A percentile compares a stretch with the other conserved stretches of the same genome.
These are phyloP conservation scores for Kondoa malvinella DNA, from an alignment of 768 basidiomycete genomes.

Conservation along the genomic window DNA sequence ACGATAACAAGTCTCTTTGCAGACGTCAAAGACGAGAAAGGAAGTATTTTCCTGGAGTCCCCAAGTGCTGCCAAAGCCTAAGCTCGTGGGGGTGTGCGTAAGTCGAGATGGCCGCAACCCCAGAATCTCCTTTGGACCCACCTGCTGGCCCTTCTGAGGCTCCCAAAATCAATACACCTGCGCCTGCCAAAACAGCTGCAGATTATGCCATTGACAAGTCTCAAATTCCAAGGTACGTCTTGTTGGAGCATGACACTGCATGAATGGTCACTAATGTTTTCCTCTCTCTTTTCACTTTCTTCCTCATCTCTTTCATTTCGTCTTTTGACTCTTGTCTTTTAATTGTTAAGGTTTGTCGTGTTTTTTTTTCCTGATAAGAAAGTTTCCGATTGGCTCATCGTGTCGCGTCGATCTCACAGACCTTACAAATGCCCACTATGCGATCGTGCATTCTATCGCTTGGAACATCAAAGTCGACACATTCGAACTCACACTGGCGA, in stretches of 20 bases:
- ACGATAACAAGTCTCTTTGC: too few relatives aligned
- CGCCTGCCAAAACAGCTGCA: not conserved
- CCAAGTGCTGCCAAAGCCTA: too few relatives aligned
- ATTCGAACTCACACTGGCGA: slow-evolving; percentile 97
- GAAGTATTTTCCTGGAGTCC: too few relatives aligned
- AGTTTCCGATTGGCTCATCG: not conserved
- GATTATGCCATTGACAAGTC: slow-evolving; percentile 33
- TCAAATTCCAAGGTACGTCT: slow-evolving; percentile 38
- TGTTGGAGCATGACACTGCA: not conserved
- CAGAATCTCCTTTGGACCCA: not conserved
- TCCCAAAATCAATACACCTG: not conserved
- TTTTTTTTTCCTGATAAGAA: too few relatives aligned
- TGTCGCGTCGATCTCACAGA: slow-evolving; percentile 5
- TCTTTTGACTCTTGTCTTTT: not conserved
- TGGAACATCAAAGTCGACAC: slow-evolving; percentile 95
- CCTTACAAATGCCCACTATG: slow-evolving; percentile 98
- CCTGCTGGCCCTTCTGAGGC: not conserved
- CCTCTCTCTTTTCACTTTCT: not conserved
- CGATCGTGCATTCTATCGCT: slow-evolving; percentile 82
- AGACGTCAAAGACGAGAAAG: too few relatives aligned
- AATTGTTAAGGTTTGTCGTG: not conserved
- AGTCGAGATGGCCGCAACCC: too few relatives aligned
- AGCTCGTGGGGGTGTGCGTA: too few relatives aligned
- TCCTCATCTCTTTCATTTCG: not conserved
- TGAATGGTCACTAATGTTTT: not conserved